These are phyloP conservation scores for Cercospora sesami DNA, from an alignment of 2,329 filamentous ascomycete species.

Conservation along the genomic window DNA sequence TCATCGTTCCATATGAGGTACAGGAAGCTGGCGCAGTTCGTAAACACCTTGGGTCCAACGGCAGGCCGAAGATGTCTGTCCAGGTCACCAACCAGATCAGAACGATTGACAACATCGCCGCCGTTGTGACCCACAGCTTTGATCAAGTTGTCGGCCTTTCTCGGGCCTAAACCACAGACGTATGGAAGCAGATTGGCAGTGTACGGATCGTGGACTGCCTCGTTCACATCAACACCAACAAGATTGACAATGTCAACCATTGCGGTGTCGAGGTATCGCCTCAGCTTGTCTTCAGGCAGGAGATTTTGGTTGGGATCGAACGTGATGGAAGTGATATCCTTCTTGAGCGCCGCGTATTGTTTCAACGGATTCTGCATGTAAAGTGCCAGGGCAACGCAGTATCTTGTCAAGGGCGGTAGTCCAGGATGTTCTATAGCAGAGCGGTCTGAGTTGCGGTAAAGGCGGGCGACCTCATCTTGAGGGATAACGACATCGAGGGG, in stretches of 20 bases:
- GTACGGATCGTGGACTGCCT: slow-evolving; percentile 77
- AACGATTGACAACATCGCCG: slow-evolving; percentile 77
- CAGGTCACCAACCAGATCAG: slow-evolving; percentile 84
- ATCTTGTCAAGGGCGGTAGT: slow-evolving; percentile 74
- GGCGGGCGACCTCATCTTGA: slow-evolving; percentile 93
- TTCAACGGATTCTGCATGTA: slow-evolving; percentile 96
- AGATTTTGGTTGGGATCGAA: slow-evolving; percentile 91
- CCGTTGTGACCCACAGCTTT: slow-evolving; percentile 93
- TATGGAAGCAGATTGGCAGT: slow-evolving; percentile 87
- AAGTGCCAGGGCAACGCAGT: slow-evolving; percentile 83
- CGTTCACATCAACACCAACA: slow-evolving; percentile 91
- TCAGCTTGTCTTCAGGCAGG: slow-evolving; percentile 81
- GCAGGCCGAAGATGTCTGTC: slow-evolving; percentile 62
- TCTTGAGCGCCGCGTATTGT: slow-evolving; percentile 90
- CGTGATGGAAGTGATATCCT: slow-evolving; percentile 79
- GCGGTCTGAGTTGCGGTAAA: slow-evolving; percentile 88
- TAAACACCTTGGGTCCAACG: slow-evolving; percentile 88
- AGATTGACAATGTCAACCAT: slow-evolving; percentile 99
- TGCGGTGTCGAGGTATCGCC: slow-evolving; percentile 85
- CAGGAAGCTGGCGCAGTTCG: slow-evolving; percentile 94
- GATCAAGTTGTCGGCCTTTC: slow-evolving; percentile 80
- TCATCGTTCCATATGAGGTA: slow-evolving; percentile 71
- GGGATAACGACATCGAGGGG: slow-evolving; percentile 85
- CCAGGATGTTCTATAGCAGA: slow-evolving; percentile 78
- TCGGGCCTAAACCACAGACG: slow-evolving; percentile 84